Evolutionary conservation across 371 early-diverging fungal genomes (phyloP).

Genomic region (Lichtheimia hyalospora): DNA sequence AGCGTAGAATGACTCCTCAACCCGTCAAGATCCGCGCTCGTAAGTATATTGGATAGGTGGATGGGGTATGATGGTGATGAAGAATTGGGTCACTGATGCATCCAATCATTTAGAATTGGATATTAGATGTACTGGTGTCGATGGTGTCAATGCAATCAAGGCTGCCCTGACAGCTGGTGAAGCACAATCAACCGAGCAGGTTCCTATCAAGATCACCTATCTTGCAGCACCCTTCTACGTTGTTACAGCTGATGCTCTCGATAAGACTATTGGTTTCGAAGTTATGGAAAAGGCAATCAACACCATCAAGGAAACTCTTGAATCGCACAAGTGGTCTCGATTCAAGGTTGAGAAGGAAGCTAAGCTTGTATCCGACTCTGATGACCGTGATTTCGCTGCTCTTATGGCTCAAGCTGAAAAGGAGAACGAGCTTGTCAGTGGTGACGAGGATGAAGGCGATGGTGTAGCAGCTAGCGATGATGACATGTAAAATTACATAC

Average conservation of each 20-base stretch:
- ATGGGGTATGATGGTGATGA: neutral
- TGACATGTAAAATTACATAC: slow-evolving; percentile 43
- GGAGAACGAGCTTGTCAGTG: slow-evolving; percentile 94
- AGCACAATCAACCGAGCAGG: slow-evolving; percentile 79
- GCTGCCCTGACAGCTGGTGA: slow-evolving; percentile 91
- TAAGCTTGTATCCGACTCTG: slow-evolving; percentile 93
- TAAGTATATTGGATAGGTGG: slow-evolving; percentile 24
- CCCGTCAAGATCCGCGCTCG: slow-evolving; percentile 95
- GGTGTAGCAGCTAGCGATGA: slow-evolving; percentile 65
- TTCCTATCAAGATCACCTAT: slow-evolving; percentile 79
- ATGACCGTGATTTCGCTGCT: slow-evolving; percentile 93
- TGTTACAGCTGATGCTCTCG: slow-evolving; percentile 86
- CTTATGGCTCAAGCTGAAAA: slow-evolving; percentile 91
- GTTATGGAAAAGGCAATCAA: slow-evolving; percentile 87
- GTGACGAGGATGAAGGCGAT: slow-evolving; percentile 85
- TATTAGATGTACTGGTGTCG: slow-evolving; percentile 94
- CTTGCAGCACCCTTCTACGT: slow-evolving; percentile 95
- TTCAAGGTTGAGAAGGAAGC: slow-evolving; percentile 79
- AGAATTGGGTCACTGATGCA: neutral
- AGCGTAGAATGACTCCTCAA: slow-evolving; percentile 92
- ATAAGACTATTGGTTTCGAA: slow-evolving; percentile 86
- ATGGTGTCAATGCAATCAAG: slow-evolving; percentile 98
- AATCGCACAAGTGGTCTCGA: slow-evolving; percentile 57
- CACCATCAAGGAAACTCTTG: slow-evolving; percentile 81
- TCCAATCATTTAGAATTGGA: slow-evolving; percentile 77